phyloP scores from a whole-genome alignment of 306 rosid species.

The Prunus padus region DNA sequence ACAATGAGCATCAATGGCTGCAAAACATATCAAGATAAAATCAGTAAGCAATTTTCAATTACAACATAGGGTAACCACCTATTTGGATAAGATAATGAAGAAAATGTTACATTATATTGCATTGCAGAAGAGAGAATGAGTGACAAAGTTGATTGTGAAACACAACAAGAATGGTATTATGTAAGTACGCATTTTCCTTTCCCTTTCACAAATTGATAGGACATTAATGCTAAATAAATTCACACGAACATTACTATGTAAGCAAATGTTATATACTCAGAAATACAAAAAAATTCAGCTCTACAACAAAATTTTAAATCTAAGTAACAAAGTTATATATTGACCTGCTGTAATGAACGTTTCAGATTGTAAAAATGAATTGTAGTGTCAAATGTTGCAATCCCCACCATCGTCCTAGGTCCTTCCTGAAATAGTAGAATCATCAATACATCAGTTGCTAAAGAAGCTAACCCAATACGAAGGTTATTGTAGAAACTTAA shows the following conservation, averaged over 20 bases:
- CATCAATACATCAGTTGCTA: constrained; percentile 7
- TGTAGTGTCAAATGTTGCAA: constrained; percentile 93
- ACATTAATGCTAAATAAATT: neutral
- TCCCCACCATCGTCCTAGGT: constrained; percentile 81
- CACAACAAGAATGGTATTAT: neutral
- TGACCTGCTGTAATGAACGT: constrained; percentile 94
- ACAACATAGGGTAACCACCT: neutral
- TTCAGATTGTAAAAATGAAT: constrained; percentile 94
- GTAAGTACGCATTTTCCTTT: neutral
- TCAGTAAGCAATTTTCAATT: neutral
- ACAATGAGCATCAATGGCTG: constrained; percentile 97
- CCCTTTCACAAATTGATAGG: neutral
- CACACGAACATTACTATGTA: neutral
- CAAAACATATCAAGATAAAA: constrained; percentile 18
- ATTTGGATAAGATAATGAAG: neutral
- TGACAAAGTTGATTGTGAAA: neutral
- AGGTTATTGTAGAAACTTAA: neutral
- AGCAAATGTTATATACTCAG: neutral
- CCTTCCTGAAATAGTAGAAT: constrained; percentile 64
- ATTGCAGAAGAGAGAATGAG: no score
- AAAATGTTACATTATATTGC: neutral
- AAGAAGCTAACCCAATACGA: neutral
- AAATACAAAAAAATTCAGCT: neutral
- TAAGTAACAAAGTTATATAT: constrained; percentile 9
- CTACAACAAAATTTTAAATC: neutral